These are phyloP conservation scores for Tricholoma hemisulphureum DNA, from an alignment of 768 basidiomycete genomes.

Conservation along the genomic window DNA sequence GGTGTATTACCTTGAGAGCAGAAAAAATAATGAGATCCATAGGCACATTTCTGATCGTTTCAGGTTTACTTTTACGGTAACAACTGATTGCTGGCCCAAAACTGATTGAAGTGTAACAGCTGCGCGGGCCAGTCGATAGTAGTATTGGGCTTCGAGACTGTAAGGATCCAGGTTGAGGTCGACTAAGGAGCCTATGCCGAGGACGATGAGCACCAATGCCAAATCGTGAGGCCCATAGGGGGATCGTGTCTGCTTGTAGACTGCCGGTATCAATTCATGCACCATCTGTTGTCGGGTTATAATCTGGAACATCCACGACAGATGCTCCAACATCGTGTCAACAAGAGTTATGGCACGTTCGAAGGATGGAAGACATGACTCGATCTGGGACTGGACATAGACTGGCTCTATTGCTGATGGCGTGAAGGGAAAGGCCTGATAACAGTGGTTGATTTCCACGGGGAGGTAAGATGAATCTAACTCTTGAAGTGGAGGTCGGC, in stretches of 20 bases:
- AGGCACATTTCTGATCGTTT: neutral
- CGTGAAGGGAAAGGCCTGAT: slow-evolving; percentile 44
- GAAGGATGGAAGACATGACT: slow-evolving; percentile 44
- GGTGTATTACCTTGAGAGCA: slow-evolving; percentile 40
- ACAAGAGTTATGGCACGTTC: slow-evolving; percentile 42
- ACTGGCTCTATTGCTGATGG: slow-evolving; percentile 34
- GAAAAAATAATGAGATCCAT: neutral
- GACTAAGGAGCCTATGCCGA: slow-evolving; percentile 48
- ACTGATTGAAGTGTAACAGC: slow-evolving; percentile 46
- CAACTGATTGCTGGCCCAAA: slow-evolving; percentile 41
- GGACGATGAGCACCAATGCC: slow-evolving; percentile 44
- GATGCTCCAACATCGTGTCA: slow-evolving; percentile 46
- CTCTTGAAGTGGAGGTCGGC: slow-evolving; percentile 30
- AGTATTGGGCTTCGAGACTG: slow-evolving; percentile 52
- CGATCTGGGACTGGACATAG: slow-evolving; percentile 40
- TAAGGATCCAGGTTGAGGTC: slow-evolving; percentile 46
- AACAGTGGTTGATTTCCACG: slow-evolving; percentile 41
- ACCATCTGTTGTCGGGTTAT: slow-evolving; percentile 46
- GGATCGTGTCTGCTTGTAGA: slow-evolving; percentile 39
- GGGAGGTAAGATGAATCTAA: slow-evolving; percentile 46
- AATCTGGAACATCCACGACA: slow-evolving; percentile 52
- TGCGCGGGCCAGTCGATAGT: slow-evolving; percentile 47
- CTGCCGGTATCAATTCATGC: slow-evolving; percentile 43
- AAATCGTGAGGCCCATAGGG: slow-evolving; percentile 51
- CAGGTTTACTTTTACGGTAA: slow-evolving; percentile 40